Evolutionary conservation across 2,329 filamentous ascomycete species (phyloP).

Genomic region (Metarhizium humberi): DNA sequence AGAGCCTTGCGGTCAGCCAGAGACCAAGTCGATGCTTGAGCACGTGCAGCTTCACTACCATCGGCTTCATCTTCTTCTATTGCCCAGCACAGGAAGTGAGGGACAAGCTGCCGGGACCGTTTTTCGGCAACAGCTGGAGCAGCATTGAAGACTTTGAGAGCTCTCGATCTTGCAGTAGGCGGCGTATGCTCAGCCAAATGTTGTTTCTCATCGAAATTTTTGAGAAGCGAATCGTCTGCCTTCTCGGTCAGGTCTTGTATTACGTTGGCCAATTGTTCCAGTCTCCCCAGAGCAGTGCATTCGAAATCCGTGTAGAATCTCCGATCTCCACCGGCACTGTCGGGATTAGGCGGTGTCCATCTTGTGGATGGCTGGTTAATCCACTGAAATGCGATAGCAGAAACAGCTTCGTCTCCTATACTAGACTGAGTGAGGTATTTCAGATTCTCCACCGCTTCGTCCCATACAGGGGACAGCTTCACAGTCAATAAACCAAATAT

Average conservation of each 20-base stretch:
- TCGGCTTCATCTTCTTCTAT: constrained; percentile 34
- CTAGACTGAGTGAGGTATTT: constrained; percentile 64
- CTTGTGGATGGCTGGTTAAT: constrained; percentile 49
- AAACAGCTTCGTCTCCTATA: constrained; percentile 62
- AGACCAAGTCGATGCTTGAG: constrained; percentile 47
- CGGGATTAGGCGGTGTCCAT: constrained; percentile 35
- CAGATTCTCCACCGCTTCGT: constrained; percentile 68
- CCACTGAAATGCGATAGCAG: constrained; percentile 70
- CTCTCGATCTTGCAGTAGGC: constrained; percentile 60
- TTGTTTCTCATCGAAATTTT: constrained; percentile 57
- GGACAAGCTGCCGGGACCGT: constrained; percentile 73
- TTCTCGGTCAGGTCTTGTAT: constrained; percentile 44
- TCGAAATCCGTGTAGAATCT: constrained; percentile 64
- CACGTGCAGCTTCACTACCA: constrained; percentile 24
- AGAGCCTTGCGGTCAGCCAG: constrained; percentile 77
- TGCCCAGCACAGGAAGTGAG: constrained; percentile 79
- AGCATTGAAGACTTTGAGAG: constrained; percentile 66
- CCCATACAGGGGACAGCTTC: constrained; percentile 77
- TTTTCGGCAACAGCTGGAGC: constrained; percentile 76
- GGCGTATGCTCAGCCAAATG: constrained; percentile 39
- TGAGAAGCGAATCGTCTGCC: constrained; percentile 48
- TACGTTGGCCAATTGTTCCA: constrained; percentile 43
- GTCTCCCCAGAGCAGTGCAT: constrained; percentile 62
- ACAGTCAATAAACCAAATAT: constrained; percentile 86
- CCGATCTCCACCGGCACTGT: constrained; percentile 24